A percentile compares a stretch with the other conserved stretches of the same genome.
Evolutionary conservation across 805 yeast species (phyloP).

Genomic region (Cyberlindnera amylophila): DNA sequence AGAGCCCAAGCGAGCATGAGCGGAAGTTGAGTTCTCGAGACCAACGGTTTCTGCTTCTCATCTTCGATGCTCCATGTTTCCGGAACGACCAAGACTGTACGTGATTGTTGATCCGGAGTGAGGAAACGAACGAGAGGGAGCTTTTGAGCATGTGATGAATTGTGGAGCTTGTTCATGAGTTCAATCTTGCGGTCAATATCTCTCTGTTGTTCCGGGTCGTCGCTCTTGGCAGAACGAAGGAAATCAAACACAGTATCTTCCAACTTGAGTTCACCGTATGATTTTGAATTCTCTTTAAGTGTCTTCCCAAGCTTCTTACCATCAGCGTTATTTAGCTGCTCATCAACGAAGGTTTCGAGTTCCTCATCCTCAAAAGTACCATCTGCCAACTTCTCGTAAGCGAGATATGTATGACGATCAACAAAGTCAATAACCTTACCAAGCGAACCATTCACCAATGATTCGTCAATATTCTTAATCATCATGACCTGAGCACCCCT

Average conservation of each 20-base stretch:
- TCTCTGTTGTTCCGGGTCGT: conserved; percentile 25
- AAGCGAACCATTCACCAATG: conserved; percentile 72
- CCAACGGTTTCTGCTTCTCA: conserved; percentile 62
- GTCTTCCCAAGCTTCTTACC: background rate
- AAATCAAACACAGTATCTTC: conserved; percentile 51
- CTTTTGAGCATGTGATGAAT: conserved; percentile 41
- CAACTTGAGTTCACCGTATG: conserved; percentile 15
- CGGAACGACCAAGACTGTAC: conserved; percentile 76
- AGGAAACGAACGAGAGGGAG: conserved; percentile 79
- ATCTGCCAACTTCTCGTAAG: conserved; percentile 30
- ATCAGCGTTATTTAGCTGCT: background rate
- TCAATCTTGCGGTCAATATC: conserved; percentile 46
- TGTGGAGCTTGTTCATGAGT: conserved; percentile 39
- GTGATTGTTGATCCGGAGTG: conserved; percentile 62
- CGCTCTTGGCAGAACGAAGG: conserved; percentile 28
- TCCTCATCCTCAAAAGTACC: background rate
- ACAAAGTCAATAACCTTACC: conserved; percentile 64
- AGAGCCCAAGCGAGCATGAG: conserved; percentile 94
- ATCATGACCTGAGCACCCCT: conserved; percentile 81
- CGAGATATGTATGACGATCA: conserved; percentile 46
- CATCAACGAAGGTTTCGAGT: conserved; percentile 1
- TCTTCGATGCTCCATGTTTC: conserved; percentile 82
- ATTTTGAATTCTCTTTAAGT: conserved; percentile 2
- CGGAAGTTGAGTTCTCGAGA: conserved; percentile 77
- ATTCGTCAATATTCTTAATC: conserved; percentile 68